Percentiles rank a stretch among this genome's conserved stretches.
These are phyloP conservation scores for Senna siamea DNA, from an alignment of 306 rosid genomes.

Conservation along the genomic window DNA sequence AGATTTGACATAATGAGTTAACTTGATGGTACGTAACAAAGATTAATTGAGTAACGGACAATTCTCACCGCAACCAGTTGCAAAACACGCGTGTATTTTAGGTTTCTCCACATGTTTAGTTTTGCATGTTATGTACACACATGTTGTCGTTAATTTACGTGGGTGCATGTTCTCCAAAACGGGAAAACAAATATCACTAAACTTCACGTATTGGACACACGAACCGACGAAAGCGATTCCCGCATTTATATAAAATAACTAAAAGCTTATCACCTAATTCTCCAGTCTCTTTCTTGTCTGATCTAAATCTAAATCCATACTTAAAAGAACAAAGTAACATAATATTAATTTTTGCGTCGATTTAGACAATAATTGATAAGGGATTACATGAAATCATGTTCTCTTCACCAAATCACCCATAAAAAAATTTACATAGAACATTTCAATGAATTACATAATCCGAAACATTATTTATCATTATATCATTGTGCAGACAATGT, in stretches of 20 bases:
- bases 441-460: no score
- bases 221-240: conserved; percentile 16
- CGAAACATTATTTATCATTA: no score
- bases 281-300: background rate
- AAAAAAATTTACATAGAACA: no score
- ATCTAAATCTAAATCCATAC: background rate
- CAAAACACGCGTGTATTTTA: conserved; percentile 43
- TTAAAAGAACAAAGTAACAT: background rate
- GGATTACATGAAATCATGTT: background rate
- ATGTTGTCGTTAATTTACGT: conserved; percentile 36
- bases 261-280: conserved; percentile 1
- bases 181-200: background rate
- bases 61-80: conserved; percentile 41
- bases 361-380: background rate
- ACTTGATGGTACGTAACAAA: conserved; percentile 27
- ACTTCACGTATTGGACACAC: background rate
- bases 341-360: no score
- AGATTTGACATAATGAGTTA: background rate
- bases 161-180: conserved; percentile 12
- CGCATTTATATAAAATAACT: conserved; percentile 8
- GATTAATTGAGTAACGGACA: conserved; percentile 47
- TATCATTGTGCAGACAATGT: no score
- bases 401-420: no score
- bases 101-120: conserved; percentile 27
- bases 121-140: conserved; percentile 10